A percentile compares a stretch with the other conserved stretches of the same genome.
phyloP scores from a whole-genome alignment of 140 eudicot genomes.

The Stevia rebaudiana region DNA sequence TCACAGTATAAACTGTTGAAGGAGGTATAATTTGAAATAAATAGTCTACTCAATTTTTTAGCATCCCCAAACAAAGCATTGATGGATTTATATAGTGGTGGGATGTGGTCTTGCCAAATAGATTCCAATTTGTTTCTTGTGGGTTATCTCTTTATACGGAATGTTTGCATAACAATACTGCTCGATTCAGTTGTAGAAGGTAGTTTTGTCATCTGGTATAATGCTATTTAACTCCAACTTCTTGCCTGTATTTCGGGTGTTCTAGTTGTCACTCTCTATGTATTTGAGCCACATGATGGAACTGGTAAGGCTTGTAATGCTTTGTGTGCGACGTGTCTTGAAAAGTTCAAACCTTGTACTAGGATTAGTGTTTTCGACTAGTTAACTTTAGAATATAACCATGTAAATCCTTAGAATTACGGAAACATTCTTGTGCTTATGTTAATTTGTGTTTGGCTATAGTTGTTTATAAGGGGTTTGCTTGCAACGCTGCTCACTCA shows the following conservation, averaged over 20 bases:
- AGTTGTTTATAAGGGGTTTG: slow-evolving; percentile 3
- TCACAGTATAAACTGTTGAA: not conserved
- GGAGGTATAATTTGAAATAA: not conserved
- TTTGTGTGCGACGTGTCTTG: not conserved
- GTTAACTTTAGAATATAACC: not conserved
- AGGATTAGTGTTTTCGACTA: slow-evolving; percentile 5
- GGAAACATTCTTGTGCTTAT: not conserved
- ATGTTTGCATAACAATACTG: not conserved
- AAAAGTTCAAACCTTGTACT: not conserved
- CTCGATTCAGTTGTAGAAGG: not conserved
- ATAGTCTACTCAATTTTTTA: not conserved
- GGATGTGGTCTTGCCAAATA: slow-evolving; percentile 6
- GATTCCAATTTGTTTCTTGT: not conserved
- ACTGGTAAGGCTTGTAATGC: slow-evolving; percentile 2
- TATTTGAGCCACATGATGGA: not conserved
- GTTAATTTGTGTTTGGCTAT: not conserved
- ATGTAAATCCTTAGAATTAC: not conserved
- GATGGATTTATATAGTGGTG: not conserved
- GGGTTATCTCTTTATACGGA: not conserved
- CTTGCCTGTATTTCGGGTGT: not conserved
- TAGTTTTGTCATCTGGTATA: not conserved
- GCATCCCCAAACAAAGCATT: not conserved
- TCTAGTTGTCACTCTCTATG: slow-evolving; percentile 3
- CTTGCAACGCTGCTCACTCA: not conserved
- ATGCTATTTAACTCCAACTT: not conserved